These are phyloP conservation scores for Leptodermis oblonga DNA, from an alignment of 257 asterid species.

Conservation along the genomic window DNA sequence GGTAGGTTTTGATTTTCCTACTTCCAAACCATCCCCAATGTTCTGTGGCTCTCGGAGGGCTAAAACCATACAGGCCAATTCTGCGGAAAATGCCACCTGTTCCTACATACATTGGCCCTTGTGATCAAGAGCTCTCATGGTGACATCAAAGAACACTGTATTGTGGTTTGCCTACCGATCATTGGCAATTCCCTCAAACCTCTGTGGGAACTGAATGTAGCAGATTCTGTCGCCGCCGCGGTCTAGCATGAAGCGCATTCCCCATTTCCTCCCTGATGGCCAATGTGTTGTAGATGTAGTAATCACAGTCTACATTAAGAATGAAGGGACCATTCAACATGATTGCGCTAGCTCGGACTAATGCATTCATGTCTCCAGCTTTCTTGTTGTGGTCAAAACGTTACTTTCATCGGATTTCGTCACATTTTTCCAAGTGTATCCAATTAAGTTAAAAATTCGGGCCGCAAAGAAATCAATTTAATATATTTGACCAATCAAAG, in stretches of 20 bases:
- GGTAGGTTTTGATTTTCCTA: conserved; percentile 42
- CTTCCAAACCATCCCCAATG: conserved; percentile 84
- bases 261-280: conserved; percentile 83
- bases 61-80: conserved; percentile 77
- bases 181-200: conserved; percentile 89
- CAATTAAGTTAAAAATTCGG: too few relatives aligned
- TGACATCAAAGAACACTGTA: conserved; percentile 86
- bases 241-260: conserved; percentile 98
- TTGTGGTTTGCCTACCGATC: conserved; percentile 93
- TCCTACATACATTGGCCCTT: conserved; percentile 97
- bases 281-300: conserved; percentile 67
- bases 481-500: too few relatives aligned
- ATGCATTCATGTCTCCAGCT: conserved; percentile 92
- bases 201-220: conserved; percentile 80
- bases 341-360: conserved; percentile 89
- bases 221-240: conserved; percentile 89
- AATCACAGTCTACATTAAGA: conserved; percentile 88
- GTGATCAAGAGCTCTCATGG: conserved; percentile 92
- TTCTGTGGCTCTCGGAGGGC: conserved; percentile 90
- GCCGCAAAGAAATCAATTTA: too few relatives aligned
- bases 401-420: too few relatives aligned
- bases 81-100: conserved; percentile 87
- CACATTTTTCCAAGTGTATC: too few relatives aligned
- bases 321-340: conserved; percentile 92
- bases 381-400: conserved; percentile 91